A percentile compares a stretch with the other conserved stretches of the same genome.
phyloP scores from a whole-genome alignment of 768 basidiomycete species.

The Suillus paluster region DNA sequence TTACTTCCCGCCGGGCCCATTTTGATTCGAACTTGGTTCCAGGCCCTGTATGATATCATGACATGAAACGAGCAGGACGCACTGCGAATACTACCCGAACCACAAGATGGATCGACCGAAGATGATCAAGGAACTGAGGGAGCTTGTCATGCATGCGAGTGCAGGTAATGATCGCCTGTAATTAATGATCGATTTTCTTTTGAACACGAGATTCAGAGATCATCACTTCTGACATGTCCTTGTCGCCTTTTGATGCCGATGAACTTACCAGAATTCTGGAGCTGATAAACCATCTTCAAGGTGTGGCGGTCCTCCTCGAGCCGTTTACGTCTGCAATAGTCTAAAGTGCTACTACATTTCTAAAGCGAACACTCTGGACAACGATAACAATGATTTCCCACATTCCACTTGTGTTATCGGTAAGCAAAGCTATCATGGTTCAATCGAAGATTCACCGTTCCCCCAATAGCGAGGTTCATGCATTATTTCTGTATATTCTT shows the following conservation, averaged over 20 bases:
- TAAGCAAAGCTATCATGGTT: background rate
- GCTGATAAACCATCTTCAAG: slow-evolving; percentile 5
- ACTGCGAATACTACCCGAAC: slow-evolving; percentile 9
- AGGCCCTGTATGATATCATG: background rate
- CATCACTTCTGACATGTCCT: slow-evolving; percentile 8
- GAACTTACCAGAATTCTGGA: slow-evolving; percentile 12
- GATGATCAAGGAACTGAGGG: slow-evolving; percentile 10
- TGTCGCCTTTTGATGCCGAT: slow-evolving; percentile 9
- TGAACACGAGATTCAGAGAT: slow-evolving; percentile 1
- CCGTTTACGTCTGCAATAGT: background rate
- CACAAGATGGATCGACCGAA: background rate
- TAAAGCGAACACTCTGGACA: slow-evolving; percentile 2
- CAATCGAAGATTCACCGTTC: background rate
- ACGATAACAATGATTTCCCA: background rate
- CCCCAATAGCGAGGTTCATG: slow-evolving; percentile 3
- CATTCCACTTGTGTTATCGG: slow-evolving; percentile 14
- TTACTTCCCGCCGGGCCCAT: background rate
- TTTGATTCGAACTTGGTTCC: background rate
- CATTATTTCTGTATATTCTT: background rate
- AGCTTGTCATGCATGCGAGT: slow-evolving; percentile 4
- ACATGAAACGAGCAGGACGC: slow-evolving; percentile 4
- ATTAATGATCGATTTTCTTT: background rate
- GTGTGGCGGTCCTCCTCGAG: background rate
- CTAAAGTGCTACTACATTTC: background rate
- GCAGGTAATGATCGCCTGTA: slow-evolving; percentile 6